A percentile compares a stretch with the other conserved stretches of the same genome.
Evolutionary conservation across 306 rosid genomes (phyloP).

Genomic region (Aeschynomene evenia): DNA sequence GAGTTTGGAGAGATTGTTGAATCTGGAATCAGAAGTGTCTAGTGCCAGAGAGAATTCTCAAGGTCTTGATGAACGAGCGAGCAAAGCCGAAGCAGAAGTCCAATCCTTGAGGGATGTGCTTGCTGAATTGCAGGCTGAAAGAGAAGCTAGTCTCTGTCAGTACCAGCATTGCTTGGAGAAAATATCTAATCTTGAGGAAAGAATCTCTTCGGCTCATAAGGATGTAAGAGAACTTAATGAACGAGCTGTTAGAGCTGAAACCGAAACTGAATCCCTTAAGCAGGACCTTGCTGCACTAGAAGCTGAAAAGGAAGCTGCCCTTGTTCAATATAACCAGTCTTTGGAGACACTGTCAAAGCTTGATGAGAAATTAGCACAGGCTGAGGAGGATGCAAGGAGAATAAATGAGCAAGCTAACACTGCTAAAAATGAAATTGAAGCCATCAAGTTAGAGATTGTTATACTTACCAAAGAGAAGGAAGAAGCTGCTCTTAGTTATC

Average conservation of each 20-base stretch:
- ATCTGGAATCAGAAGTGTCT: slow-evolving; percentile 82
- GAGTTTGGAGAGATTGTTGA: slow-evolving; percentile 72
- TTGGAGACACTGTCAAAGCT: slow-evolving; percentile 52
- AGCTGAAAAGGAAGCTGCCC: slow-evolving; percentile 67
- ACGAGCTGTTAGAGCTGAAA: slow-evolving; percentile 68
- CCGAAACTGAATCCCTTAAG: slow-evolving; percentile 57
- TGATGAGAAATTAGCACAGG: slow-evolving; percentile 50
- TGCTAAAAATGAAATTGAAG: slow-evolving; percentile 59
- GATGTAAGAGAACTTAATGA: slow-evolving; percentile 62
- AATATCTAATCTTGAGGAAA: slow-evolving; percentile 59
- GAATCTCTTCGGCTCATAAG: slow-evolving; percentile 52
- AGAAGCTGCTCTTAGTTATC: slow-evolving; percentile 71
- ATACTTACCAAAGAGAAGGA: slow-evolving; percentile 71
- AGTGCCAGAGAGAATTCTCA: slow-evolving; percentile 59
- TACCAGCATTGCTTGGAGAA: slow-evolving; percentile 73
- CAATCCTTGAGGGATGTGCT: slow-evolving; percentile 66
- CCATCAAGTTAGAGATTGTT: slow-evolving; percentile 54
- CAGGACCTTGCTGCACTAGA: slow-evolving; percentile 58
- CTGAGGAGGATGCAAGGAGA: slow-evolving; percentile 62
- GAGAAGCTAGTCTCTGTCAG: slow-evolving; percentile 67
- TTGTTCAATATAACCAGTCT: slow-evolving; percentile 52
- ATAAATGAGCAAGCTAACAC: slow-evolving; percentile 50
- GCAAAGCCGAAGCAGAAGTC: slow-evolving; percentile 85
- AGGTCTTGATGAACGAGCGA: slow-evolving; percentile 67
- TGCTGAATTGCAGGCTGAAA: slow-evolving; percentile 55